Base-by-base conservation (phyloP, 2,329 filamentous ascomycete genomes). In the Bisporella sp. region DNA sequence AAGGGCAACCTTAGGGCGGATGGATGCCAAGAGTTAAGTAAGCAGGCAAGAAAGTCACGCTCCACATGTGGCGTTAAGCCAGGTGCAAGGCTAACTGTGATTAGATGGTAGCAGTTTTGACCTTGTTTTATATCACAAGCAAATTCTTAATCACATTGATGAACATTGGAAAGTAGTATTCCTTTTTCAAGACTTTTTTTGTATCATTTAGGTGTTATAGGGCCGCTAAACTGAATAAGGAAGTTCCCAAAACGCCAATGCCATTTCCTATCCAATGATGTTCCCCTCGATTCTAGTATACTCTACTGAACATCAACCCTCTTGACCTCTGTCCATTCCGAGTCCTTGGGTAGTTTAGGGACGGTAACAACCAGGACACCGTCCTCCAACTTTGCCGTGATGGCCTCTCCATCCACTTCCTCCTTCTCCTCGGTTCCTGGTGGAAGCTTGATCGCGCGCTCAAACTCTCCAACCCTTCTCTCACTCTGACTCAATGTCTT, bases 321-420 rank as follows among this genome's bases (percentile, higher is more conserved):
- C 62, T 73, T 75, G 53, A 83, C 73, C 60, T 82, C 78, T 29
- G 81, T 85, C 72, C 81, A 82, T 57, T 81, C 81, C 21, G 21
- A 21, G 21, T 21, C 21, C 66, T 74, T 79, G 63, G 85, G 81
- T 6, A 79, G 62, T 72, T 89, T 91, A 6, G 87, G 87, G 1
- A 95, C 79, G n/a, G 79, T 82, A n/a, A 95, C 75, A 35, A 84
- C 73, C 58, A 95, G 67, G 1, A 95, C 71, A 5, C 89, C 89
- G 63, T 93, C 85, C 66, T 89, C 85, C 69, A 95, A 75, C 69
- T 82, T 89, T 3, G 88, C 87, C 2, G 74, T 77, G 62, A 93
- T 92, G 29, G 69, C 73, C 45, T 84, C 76, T 1, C 74, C 78
- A 59, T 90, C 84, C 12, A 93, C 72, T 55, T 77, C 74, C 6